Base-by-base conservation (phyloP, 2,329 filamentous ascomycete genomes). In the Botrytis paeoniae region DNA sequence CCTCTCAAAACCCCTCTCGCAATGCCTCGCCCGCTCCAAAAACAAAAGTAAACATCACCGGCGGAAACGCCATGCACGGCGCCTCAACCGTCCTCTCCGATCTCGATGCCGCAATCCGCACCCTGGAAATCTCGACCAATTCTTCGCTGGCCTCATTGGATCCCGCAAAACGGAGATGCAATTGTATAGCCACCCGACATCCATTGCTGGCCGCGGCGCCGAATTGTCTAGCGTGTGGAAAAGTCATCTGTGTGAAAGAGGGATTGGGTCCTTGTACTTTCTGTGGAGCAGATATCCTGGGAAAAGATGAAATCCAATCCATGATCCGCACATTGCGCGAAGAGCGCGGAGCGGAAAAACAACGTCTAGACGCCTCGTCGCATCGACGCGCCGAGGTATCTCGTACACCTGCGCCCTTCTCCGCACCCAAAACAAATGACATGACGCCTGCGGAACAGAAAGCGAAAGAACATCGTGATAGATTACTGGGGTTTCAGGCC, bases 191-290 rank as follows among this genome's bases (percentile, higher is more conserved):
- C 0, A 90, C 92, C 0, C 89, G 93, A 2, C 96, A 99, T 81
- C 93, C 95, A 0, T 87, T 98, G 4, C 91, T 98, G 62, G 89
- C 89, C n/a, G 94, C 95, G 0, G 94, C 95, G 0, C 96, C 96
- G 0, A 99, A 98, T 81, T 99, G 96, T 80, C 84, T 97, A 25
- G 91, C 88, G 62, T 99, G 96, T 79, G 96, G 96, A 74, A 98
- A 98, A 81, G 94, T 99, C 20, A 91, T 98, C 71, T 99, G 96
- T 81, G 89, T 97, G 37, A 95, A 96, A 79, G 95, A 99, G 82
- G 96, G 96, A 0, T 86, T 98, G 0, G 95, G 95, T 0, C 95
- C 95, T 0, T 99, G 96, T 82, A 98, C 95, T 0, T 98, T 93
- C 80, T 99, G 96, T 83, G 90, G 90, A 0, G 86, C 88, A 0